Evolutionary conservation across 164 flowering plant genomes (phyloP), one percentile per base, ranked within the genome.

Genomic region (Protea cynaroides): DNA sequence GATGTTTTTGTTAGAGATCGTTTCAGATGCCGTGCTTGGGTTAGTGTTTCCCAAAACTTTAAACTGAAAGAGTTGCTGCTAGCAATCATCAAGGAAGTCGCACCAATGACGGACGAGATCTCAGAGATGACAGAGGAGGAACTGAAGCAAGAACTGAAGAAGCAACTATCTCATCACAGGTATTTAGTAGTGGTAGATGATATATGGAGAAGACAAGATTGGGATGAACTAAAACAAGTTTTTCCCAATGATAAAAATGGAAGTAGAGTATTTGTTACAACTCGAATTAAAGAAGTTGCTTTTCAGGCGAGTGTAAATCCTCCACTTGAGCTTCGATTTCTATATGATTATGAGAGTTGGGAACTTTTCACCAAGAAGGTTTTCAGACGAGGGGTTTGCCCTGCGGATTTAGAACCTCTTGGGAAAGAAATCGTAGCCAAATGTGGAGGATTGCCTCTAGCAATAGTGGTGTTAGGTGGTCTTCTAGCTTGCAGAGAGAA

Each of bases 141-240:
- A 49, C 62, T 84, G 21, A 66, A 54, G 18, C 57, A 60, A 51
- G 58, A n/a, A 23, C 76, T 85, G 21, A 29, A 25, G 4, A 57
- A 59, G 10, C 63, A 49, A 65, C 61, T 83, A 66, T 62, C 52
- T 0, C 36, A 43, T 1, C 78, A 73, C 29, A 77, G 75, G 65
- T 84, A 81, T 38, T 21, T 84, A 0, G 8, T 86, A n/a, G 75
- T 80, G 5, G 57, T 83, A 17, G 88, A 84, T 74, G 82, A 80
- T 80, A 74, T 80, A 25, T 80, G 80, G 77, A 70, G 65, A 59
- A 52, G 63, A 4, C 68, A 78, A 40, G 43, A 58, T 8, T 78
- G 79, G 81, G 65, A 57, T 36, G 24, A 46, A 14, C 62, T 78
- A 25, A 65, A 50, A 29, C 44, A 24, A 11, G 68, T 69, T 22